Evolutionary conservation across 2,329 filamentous ascomycete genomes (phyloP).

Genomic region (Neoarthrinium moseri): DNA sequence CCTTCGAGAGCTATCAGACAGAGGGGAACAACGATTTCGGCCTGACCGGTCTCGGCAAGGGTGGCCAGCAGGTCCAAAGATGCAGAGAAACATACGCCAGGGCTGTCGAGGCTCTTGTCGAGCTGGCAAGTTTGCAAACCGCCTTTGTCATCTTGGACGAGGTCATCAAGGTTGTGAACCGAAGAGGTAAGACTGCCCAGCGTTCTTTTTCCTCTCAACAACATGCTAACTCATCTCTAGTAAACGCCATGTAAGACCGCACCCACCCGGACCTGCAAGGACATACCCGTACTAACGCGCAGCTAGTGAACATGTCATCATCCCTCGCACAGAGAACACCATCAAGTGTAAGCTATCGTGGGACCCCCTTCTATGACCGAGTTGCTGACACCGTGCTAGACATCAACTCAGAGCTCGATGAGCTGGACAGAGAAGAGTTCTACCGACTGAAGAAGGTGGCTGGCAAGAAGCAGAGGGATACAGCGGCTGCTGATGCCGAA

Average conservation of each 20-base stretch:
- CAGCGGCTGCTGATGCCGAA: slow-evolving; percentile 69
- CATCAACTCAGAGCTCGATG: slow-evolving; percentile 97
- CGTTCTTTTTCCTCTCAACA: background rate
- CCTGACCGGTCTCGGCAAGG: slow-evolving; percentile 92
- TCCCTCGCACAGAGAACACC: slow-evolving; percentile 97
- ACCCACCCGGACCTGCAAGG: too few species aligned
- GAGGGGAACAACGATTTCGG: slow-evolving; percentile 95
- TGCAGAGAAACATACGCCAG: slow-evolving; percentile 95
- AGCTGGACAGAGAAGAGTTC: slow-evolving; percentile 96
- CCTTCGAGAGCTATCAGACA: slow-evolving; percentile 86
- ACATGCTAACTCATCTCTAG: slow-evolving; percentile 38
- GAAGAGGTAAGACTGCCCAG: slow-evolving; percentile 64
- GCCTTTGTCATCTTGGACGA: slow-evolving; percentile 98
- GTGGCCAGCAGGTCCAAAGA: slow-evolving; percentile 93
- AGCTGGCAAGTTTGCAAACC: slow-evolving; percentile 93
- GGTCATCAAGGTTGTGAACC: slow-evolving; percentile 98
- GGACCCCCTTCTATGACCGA: too few species aligned
- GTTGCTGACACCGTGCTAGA: slow-evolving; percentile 44
- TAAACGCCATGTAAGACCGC: slow-evolving; percentile 82
- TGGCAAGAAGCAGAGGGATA: slow-evolving; percentile 78
- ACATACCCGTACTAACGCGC: slow-evolving; percentile 17
- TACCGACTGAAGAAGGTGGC: slow-evolving; percentile 96
- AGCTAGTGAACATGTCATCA: slow-evolving; percentile 83
- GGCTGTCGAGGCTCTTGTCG: slow-evolving; percentile 92
- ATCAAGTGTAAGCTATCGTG: slow-evolving; percentile 72